Percentiles rank a stretch among this genome's conserved stretches.
Conservation (phyloP, 192 early-diverging fungal genomes). For the Coemansia sp. region DNA sequence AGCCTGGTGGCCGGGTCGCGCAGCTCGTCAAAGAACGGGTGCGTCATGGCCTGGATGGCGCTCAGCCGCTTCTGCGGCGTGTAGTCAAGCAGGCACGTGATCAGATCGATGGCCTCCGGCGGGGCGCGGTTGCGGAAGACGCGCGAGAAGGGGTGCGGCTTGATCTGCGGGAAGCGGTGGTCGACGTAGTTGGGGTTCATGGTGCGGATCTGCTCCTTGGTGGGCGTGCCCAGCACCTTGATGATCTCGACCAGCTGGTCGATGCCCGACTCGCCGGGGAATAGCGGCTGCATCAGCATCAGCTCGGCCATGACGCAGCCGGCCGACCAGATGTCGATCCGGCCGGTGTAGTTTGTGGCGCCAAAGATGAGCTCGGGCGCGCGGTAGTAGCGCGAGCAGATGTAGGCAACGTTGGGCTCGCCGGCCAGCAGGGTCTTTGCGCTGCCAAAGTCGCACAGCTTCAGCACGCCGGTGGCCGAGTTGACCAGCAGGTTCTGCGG, state of each 20-base stretch:
- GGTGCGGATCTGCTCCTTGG: slow-evolving; percentile 89
- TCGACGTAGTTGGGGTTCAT: slow-evolving; percentile 99
- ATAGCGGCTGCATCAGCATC: slow-evolving; percentile 88
- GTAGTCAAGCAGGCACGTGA: slow-evolving; percentile 86
- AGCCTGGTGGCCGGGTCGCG: slow-evolving; percentile 77
- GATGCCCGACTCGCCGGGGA: slow-evolving; percentile 95
- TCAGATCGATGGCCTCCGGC: slow-evolving; percentile 83
- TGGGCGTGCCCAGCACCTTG: slow-evolving; percentile 96
- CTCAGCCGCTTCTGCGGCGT: slow-evolving; percentile 78
- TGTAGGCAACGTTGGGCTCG: slow-evolving; percentile 98
- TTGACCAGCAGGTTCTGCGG: slow-evolving; percentile 97
- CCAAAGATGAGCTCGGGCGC: slow-evolving; percentile 98
- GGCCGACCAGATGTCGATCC: slow-evolving; percentile 91
- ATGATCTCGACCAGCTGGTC: slow-evolving; percentile 99
- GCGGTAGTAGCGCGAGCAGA: slow-evolving; percentile 96
- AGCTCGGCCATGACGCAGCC: slow-evolving; percentile 97
- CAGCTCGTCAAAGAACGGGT: slow-evolving; percentile 98
- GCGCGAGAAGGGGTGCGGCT: slow-evolving; percentile 82
- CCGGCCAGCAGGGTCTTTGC: slow-evolving; percentile 93
- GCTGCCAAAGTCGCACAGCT: slow-evolving; percentile 97
- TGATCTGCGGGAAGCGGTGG: slow-evolving; percentile 98
- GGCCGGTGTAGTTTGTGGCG: slow-evolving; percentile 86
- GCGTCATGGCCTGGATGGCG: slow-evolving; percentile 87
- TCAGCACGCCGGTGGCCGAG: slow-evolving; percentile 85
- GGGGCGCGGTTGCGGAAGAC: slow-evolving; percentile 81